Evolutionary conservation across 228 moss, liverwort and hornwort species (phyloP).

Genomic region (Sphagnum fallax): DNA sequence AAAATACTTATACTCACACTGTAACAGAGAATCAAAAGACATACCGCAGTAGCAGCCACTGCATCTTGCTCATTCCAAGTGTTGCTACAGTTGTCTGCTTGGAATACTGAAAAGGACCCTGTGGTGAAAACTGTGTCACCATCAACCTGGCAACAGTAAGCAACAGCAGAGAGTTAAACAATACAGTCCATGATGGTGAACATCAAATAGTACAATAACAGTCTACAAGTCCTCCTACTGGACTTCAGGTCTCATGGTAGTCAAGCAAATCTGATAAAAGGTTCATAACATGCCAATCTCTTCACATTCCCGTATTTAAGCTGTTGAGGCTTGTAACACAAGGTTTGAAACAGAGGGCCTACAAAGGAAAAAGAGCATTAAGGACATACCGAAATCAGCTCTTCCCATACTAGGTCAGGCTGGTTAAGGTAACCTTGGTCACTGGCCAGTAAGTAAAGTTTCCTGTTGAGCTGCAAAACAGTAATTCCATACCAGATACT

Average conservation of each 20-base stretch:
- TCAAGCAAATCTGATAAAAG: too few relatives aligned
- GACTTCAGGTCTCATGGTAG: too few relatives aligned
- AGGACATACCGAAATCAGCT: constrained; percentile 65
- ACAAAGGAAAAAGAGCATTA: not conserved
- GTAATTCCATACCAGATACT: not conserved
- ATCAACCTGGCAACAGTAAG: constrained; percentile 50
- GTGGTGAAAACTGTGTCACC: constrained; percentile 84
- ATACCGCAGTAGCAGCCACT: constrained; percentile 63
- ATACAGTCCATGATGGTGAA: too few relatives aligned
- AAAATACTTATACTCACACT: not conserved
- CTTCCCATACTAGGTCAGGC: constrained; percentile 89
- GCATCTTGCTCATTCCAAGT: constrained; percentile 80
- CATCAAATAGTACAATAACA: too few relatives aligned
- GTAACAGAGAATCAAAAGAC: not conserved
- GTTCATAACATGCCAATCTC: too few relatives aligned
- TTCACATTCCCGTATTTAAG: too few relatives aligned
- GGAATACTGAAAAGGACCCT: constrained; percentile 72
- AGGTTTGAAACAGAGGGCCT: not conserved
- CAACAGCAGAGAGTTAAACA: not conserved
- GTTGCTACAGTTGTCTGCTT: constrained; percentile 66
- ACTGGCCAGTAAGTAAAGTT: constrained; percentile 66
- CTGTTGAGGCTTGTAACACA: too few relatives aligned
- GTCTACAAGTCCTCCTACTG: too few relatives aligned
- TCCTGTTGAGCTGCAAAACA: constrained; percentile 27
- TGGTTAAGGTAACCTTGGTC: constrained; percentile 89